phyloP scores from a whole-genome alignment of 768 basidiomycete species.

The Mycena indigotica region DNA sequence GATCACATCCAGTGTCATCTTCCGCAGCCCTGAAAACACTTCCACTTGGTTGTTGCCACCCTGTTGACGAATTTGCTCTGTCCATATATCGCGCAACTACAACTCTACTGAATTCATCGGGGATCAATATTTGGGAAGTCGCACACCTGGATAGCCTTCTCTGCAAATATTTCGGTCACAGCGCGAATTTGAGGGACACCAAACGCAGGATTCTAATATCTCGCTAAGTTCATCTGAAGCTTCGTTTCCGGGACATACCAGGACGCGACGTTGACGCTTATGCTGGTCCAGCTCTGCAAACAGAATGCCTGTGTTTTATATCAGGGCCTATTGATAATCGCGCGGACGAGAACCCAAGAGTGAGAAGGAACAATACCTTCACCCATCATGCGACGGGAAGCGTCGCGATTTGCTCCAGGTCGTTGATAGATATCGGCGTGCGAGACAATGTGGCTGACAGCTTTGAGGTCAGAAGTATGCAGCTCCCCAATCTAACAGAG shows the following conservation, averaged over 20 bases:
- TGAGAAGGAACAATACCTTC: background rate
- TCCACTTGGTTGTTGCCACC: background rate
- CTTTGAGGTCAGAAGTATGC: conserved; percentile 49
- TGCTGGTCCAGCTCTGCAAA: conserved; percentile 39
- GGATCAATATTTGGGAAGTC: background rate
- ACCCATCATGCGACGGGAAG: background rate
- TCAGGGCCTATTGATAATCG: too few relatives aligned
- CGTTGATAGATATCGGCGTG: conserved; percentile 46
- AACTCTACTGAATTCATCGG: background rate
- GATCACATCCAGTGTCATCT: too few relatives aligned
- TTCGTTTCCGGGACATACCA: background rate
- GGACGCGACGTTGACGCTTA: conserved; percentile 37
- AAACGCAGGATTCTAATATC: background rate
- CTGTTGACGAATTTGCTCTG: background rate
- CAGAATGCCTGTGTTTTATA: conserved; percentile 36
- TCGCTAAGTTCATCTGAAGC: background rate
- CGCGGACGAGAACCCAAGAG: background rate
- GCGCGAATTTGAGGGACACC: background rate
- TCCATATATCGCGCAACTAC: background rate
- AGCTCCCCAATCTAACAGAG: conserved; percentile 35
- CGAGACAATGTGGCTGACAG: conserved; percentile 49
- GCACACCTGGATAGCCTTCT: background rate
- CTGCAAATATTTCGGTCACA: background rate
- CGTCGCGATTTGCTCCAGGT: background rate
- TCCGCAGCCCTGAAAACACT: background rate